These are phyloP conservation scores for Sphaerulina populicola DNA, from an alignment of 2,329 filamentous ascomycete species.

Conservation along the genomic window DNA sequence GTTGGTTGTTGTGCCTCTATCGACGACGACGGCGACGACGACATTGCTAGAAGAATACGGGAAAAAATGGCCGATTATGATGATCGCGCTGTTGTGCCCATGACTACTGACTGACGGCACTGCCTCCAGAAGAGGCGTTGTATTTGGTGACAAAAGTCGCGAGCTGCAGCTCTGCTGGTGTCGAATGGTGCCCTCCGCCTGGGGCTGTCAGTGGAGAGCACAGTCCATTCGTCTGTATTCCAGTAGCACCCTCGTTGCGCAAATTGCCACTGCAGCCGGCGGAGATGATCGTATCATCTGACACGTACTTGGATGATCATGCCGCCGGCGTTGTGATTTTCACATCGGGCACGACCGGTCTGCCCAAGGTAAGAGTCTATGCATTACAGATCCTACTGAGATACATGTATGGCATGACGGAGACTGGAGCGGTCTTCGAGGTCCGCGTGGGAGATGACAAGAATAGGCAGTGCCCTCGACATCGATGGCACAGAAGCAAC, in stretches of 20 bases:
- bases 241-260: constrained; percentile 33
- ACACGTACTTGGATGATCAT: constrained; percentile 36
- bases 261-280: constrained; percentile 26
- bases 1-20: constrained; percentile 15
- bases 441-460: constrained; percentile 37
- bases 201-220: constrained; percentile 25
- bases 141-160: constrained; percentile 41
- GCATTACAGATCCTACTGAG: constrained; percentile 37
- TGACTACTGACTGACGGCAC: constrained; percentile 36
- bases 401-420: constrained; percentile 46
- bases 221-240: constrained; percentile 32
- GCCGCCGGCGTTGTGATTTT: constrained; percentile 40
- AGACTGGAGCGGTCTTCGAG: constrained; percentile 44
- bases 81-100: constrained; percentile 39
- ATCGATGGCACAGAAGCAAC: constrained; percentile 35
- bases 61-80: constrained; percentile 20
- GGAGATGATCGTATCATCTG: constrained; percentile 37
- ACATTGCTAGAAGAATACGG: constrained; percentile 13
- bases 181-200: constrained; percentile 31
- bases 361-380: constrained; percentile 30
- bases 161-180: constrained; percentile 34
- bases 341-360: constrained; percentile 42
- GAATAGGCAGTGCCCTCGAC: constrained; percentile 46
- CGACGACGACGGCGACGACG: background rate
- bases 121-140: constrained; percentile 39